These are phyloP conservation scores for Euptelea pleiosperma DNA, from an alignment of 164 flowering plant genomes.

Conservation along the genomic window DNA sequence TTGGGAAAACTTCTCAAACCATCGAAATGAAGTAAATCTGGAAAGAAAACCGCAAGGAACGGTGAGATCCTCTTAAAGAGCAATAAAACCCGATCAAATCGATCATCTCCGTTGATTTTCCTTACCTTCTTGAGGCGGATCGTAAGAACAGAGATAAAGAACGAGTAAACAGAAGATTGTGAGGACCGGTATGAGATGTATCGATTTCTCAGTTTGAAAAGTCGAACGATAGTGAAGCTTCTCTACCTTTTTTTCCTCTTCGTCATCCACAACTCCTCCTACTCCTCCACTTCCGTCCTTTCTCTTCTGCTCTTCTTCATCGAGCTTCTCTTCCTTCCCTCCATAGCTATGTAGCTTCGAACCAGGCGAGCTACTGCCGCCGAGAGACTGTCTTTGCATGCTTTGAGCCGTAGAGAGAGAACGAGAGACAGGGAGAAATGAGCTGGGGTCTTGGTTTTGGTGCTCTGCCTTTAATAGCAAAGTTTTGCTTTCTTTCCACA, in stretches of 20 bases:
- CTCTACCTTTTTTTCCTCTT: slow-evolving; percentile 18
- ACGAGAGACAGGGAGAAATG: neutral
- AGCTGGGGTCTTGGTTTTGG: neutral
- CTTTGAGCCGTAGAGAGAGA: neutral
- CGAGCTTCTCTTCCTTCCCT: slow-evolving; percentile 22
- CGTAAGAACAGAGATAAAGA: slow-evolving; percentile 64
- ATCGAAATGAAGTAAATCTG: slow-evolving; percentile 45
- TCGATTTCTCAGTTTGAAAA: slow-evolving; percentile 32
- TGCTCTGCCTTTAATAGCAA: slow-evolving; percentile 1
- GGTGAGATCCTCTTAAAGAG: neutral
- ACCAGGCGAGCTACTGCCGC: slow-evolving; percentile 33
- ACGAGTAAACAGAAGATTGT: slow-evolving; percentile 58
- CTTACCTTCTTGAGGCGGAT: slow-evolving; percentile 57
- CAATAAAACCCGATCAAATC: neutral
- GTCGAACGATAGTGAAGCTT: slow-evolving; percentile 29
- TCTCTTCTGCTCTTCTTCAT: slow-evolving; percentile 1
- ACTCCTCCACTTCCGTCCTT: neutral
- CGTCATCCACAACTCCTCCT: slow-evolving; percentile 12
- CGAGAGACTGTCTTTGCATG: slow-evolving; percentile 73
- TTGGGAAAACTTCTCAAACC: slow-evolving; percentile 27
- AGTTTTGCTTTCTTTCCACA: neutral
- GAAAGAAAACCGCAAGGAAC: neutral
- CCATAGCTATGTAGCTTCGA: slow-evolving; percentile 42
- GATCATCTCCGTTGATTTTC: neutral
- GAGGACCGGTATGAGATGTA: slow-evolving; percentile 66